Percentiles rank a stretch among this genome's conserved stretches.
These are phyloP conservation scores for Claviceps fusiformis DNA, from an alignment of 2,329 filamentous ascomycete species.

Conservation along the genomic window DNA sequence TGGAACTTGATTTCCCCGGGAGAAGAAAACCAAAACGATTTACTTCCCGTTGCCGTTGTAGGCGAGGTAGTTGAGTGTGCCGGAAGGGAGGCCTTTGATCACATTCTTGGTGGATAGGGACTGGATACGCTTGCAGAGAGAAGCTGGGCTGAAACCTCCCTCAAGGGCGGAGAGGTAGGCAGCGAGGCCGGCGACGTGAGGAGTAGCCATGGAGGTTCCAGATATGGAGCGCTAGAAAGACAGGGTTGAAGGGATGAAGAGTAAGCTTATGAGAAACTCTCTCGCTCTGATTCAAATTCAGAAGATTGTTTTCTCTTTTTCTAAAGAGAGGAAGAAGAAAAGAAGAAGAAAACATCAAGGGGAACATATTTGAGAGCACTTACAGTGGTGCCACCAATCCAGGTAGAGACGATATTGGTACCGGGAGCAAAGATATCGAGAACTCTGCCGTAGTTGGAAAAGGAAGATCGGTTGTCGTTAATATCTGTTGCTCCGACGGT, in stretches of 20 bases:
- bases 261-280: background rate
- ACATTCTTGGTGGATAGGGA: conserved; percentile 3
- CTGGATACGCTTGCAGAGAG: conserved; percentile 9
- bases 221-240: conserved; percentile 21
- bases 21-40: no score
- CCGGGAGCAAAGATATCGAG: conserved; percentile 41
- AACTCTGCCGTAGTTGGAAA: conserved; percentile 37
- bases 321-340: no score
- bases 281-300: background rate
- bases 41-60: conserved; percentile 10
- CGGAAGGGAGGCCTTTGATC: conserved; percentile 14
- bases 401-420: conserved; percentile 31
- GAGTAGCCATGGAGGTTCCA: conserved; percentile 31
- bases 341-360: no score
- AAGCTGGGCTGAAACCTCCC: conserved; percentile 9
- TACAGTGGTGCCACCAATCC: conserved; percentile 25
- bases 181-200: conserved; percentile 28
- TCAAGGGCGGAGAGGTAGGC: conserved; percentile 32
- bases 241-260: background rate
- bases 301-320: background rate
- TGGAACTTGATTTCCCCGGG: no score
- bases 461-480: conserved; percentile 27
- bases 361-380: background rate
- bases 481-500: conserved; percentile 37
- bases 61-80: conserved; percentile 14